These are phyloP conservation scores for Trichaptum fuscoviolaceum DNA, from an alignment of 768 basidiomycete species.

Conservation along the genomic window DNA sequence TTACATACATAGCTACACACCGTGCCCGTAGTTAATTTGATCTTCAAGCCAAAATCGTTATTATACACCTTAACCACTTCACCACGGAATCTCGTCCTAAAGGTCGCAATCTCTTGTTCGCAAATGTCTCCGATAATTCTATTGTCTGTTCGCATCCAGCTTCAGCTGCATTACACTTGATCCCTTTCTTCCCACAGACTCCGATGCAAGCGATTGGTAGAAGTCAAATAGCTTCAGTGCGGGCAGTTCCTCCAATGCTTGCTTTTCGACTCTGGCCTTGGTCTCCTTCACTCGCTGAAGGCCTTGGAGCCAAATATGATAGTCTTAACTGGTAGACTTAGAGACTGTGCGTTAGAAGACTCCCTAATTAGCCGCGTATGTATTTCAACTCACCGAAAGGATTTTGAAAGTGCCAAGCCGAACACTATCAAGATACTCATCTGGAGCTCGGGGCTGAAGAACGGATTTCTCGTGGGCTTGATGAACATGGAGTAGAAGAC, in stretches of 20 bases:
- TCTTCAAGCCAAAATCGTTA: no score
- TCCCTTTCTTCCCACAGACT: not conserved
- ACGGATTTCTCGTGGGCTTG: no score
- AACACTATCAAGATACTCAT: no score
- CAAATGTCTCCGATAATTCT: not conserved
- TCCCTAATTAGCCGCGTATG: no score
- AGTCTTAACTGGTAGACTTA: constrained; percentile 20
- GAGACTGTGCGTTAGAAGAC: constrained; percentile 10
- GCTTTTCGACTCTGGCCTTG: not conserved
- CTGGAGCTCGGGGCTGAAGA: no score
- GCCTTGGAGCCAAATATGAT: constrained; percentile 21
- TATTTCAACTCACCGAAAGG: no score
- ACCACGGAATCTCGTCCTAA: not conserved
- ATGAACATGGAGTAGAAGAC: no score
- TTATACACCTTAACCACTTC: not conserved
- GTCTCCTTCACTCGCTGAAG: not conserved
- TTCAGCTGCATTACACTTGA: no score
- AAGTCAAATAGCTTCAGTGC: not conserved
- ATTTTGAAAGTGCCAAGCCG: no score
- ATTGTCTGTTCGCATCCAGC: no score
- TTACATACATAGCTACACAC: no score
- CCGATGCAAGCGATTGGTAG: not conserved
- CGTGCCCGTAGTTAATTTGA: no score
- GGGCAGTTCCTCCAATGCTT: not conserved
- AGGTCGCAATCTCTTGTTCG: not conserved